Base-by-base conservation (phyloP, 2,329 filamentous ascomycete species). In the Colletotrichum sp. region DNA sequence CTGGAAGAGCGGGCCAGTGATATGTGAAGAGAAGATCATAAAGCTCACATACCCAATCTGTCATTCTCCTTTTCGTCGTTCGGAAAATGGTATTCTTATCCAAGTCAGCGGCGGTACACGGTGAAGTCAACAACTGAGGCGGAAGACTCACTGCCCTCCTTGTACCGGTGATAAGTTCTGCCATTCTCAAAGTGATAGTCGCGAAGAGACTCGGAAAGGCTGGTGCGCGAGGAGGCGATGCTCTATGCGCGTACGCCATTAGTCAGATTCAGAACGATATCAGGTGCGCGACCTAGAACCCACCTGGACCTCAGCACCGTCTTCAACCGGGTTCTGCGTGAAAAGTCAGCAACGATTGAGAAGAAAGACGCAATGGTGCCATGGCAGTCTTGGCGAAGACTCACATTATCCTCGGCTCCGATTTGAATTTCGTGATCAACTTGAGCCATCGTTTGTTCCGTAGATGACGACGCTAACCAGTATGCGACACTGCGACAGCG, bases 201-300 rank as follows among this genome's bases (percentile, higher is more conserved):
- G 2, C 61, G 39, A 8, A 71, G 84, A 61, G 83, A 86, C 1
- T 82, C 83, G 12, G 78, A 77, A n/a, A 84, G 75, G 12, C 82
- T 84, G 0, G 79, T 80, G 0, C 80, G 81, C 27, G 82, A 82
- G 12, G 63, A 61, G 11, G 48, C 63, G n/a, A 72, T 48, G 36
- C 34, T 68, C 70, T 72, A 34, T 19, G 19, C 32, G 13, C 19
- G 15, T 11, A 19, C 11, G 28, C 28, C 27, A 13, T 25, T 16
- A 22, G 5, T 32, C 8, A 34, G 27, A 13, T 30, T 13, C 28
- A 59, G 64, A 7, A 15, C 57, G 25, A 57, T 1, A 5, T 64
- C 57, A 48, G n/a, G 11, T 22, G 19, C 19, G n/a, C 6, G 25
- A 44, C 12, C 25, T 30, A 16, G 3, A 44, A 25, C 57, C 57